Evolutionary conservation across 2,329 filamentous ascomycete genomes (phyloP).

Genomic region (Colletotrichum filicis): DNA sequence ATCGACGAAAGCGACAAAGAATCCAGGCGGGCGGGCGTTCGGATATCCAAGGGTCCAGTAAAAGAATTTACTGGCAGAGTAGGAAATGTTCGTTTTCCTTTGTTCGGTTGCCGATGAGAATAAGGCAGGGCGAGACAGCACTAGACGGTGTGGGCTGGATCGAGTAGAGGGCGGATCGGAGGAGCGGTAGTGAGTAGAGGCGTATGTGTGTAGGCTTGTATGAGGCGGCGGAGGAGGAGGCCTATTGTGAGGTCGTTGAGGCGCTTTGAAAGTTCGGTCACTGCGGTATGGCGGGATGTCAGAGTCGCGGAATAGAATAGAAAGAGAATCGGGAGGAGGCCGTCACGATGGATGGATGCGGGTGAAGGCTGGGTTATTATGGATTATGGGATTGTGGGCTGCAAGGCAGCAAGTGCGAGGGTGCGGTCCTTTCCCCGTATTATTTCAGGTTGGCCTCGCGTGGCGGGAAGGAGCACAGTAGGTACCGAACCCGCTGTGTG

Average conservation of each 20-base stretch:
- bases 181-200: background rate
- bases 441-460: conserved; percentile 26
- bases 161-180: conserved; percentile 1
- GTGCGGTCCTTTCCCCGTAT: conserved; percentile 23
- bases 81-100: conserved; percentile 14
- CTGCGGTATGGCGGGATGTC: background rate
- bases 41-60: conserved; percentile 24
- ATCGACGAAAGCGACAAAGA: conserved; percentile 32
- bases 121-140: conserved; percentile 27
- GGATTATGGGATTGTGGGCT: conserved; percentile 26
- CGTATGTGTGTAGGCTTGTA: background rate
- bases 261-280: background rate
- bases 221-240: background rate
- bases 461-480: conserved; percentile 21
- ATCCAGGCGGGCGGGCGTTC: conserved; percentile 7
- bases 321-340: conserved; percentile 2
- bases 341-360: conserved; percentile 26
- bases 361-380: conserved; percentile 33
- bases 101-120: conserved; percentile 13
- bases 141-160: conserved; percentile 26
- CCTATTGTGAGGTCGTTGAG: background rate
- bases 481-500: conserved; percentile 11
- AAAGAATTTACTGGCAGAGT: background rate
- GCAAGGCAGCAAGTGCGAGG: conserved; percentile 15
- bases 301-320: background rate